A percentile compares a stretch with the other conserved stretches of the same genome.
These are phyloP conservation scores for Penicillium mononematosum DNA, from an alignment of 495 filamentous ascomycete species.

Conservation along the genomic window DNA sequence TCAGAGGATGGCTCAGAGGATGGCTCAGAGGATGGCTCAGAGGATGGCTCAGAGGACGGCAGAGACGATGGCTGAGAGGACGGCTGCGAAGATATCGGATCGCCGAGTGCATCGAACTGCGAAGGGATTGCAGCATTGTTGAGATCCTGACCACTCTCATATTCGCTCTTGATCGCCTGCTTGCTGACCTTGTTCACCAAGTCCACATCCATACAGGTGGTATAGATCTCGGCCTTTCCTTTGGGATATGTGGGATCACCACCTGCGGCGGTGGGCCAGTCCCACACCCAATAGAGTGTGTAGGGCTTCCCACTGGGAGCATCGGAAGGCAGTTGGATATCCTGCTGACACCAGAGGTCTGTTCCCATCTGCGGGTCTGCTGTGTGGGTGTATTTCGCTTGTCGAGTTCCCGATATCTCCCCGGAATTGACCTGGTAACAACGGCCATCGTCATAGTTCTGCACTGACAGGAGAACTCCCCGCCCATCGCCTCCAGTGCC, in stretches of 20 bases:
- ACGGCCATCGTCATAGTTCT: slow-evolving; percentile 78
- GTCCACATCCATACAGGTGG: slow-evolving; percentile 76
- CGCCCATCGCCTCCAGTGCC: slow-evolving; percentile 74
- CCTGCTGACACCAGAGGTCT: slow-evolving; percentile 73
- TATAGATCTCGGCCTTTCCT: slow-evolving; percentile 71
- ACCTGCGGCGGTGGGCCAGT: slow-evolving; percentile 66
- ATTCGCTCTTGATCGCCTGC: slow-evolving; percentile 18
- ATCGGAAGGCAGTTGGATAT: slow-evolving; percentile 65
- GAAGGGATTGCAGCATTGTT: slow-evolving; percentile 30
- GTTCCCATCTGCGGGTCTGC: slow-evolving; percentile 45
- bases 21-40: background rate
- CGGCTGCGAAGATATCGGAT: background rate
- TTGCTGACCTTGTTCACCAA: slow-evolving; percentile 41
- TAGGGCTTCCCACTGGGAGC: slow-evolving; percentile 53
- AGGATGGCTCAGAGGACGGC: background rate
- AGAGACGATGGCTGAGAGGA: background rate
- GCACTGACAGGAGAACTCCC: slow-evolving; percentile 67
- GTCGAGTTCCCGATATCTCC: slow-evolving; percentile 54
- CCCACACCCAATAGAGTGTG: slow-evolving; percentile 91
- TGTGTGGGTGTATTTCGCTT: slow-evolving; percentile 47
- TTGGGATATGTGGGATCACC: slow-evolving; percentile 46
- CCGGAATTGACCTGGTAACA: slow-evolving; percentile 69
- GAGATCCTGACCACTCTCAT: slow-evolving; percentile 35
- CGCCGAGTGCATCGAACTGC: background rate
- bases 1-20: background rate